Evolutionary conservation across 768 basidiomycete genomes (phyloP).

Genomic region (Tremella yokohamensis): DNA sequence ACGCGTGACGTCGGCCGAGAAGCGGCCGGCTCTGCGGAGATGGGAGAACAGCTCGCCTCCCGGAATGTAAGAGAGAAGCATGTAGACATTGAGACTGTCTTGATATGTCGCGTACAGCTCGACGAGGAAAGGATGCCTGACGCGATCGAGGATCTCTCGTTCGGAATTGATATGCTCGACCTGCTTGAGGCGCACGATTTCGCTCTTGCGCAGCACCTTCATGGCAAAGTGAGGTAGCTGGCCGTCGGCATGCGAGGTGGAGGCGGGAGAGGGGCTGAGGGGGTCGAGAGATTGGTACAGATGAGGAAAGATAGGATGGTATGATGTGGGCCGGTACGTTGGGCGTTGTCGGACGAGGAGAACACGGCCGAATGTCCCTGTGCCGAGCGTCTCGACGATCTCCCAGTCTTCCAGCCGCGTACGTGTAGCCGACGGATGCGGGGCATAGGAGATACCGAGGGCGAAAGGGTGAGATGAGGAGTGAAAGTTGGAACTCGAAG

Average conservation of each 20-base stretch:
- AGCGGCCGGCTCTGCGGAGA: conserved; percentile 85
- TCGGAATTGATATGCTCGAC: conserved; percentile 98
- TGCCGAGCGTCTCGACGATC: conserved; percentile 64
- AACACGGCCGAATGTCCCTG: conserved; percentile 93
- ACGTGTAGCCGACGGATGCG: not conserved
- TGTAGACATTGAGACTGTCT: conserved; percentile 94
- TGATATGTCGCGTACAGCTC: conserved; percentile 67
- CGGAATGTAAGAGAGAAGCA: conserved; percentile 93
- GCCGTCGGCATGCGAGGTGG: conserved; percentile 43
- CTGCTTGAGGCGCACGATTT: conserved; percentile 68
- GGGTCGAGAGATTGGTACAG: conserved; percentile 43
- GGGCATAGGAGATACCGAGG: conserved; percentile 5
- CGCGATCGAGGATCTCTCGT: conserved; percentile 82
- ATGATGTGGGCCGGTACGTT: conserved; percentile 41
- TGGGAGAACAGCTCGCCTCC: conserved; percentile 94
- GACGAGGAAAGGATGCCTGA: conserved; percentile 92
- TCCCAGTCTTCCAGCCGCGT: conserved; percentile 50
- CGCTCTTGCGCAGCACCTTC: conserved; percentile 51
- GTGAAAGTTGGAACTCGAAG: conserved; percentile 12
- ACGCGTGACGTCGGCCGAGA: conserved; percentile 94
- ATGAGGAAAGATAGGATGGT: conserved; percentile 50
- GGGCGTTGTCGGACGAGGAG: conserved; percentile 74
- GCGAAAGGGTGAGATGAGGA: conserved; percentile 1
- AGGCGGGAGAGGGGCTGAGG: conserved; percentile 32
- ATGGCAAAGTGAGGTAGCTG: conserved; percentile 52